Percentiles rank a stretch among this genome's conserved stretches.
These are phyloP conservation scores for Magnolia changhungtana DNA, from an alignment of 164 flowering plant species.

Conservation along the genomic window DNA sequence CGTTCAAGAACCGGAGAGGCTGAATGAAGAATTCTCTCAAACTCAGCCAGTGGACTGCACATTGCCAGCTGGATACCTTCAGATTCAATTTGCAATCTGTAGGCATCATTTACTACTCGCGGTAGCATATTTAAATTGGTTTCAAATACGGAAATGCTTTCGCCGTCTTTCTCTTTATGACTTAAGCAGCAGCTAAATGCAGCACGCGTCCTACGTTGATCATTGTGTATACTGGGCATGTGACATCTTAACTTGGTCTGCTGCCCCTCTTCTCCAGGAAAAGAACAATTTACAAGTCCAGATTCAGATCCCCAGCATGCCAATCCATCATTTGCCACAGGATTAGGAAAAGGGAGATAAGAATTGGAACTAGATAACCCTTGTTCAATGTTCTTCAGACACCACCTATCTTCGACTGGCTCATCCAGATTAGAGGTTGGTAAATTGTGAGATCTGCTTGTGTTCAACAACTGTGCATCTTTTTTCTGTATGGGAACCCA, in stretches of 20 bases:
- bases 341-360: neutral
- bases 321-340: neutral
- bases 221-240: constrained; percentile 5
- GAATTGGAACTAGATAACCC: constrained; percentile 5
- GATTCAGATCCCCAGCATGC: constrained; percentile 9
- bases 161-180: constrained; percentile 1
- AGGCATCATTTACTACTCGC: constrained; percentile 40
- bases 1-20: constrained; percentile 51
- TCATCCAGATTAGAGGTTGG: constrained; percentile 18
- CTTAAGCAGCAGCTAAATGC: constrained; percentile 9
- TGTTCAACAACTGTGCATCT: constrained; percentile 20
- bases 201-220: constrained; percentile 6
- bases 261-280: constrained; percentile 10
- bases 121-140: constrained; percentile 20
- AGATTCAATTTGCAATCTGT: constrained; percentile 39
- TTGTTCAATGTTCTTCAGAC: constrained; percentile 13
- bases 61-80: constrained; percentile 44
- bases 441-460: constrained; percentile 18
- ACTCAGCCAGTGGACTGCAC: constrained; percentile 57
- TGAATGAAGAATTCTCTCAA: constrained; percentile 55
- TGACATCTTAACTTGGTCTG: constrained; percentile 11
- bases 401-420: constrained; percentile 12
- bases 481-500: constrained; percentile 46
- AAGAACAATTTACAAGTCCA: constrained; percentile 7
- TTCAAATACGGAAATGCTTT: constrained; percentile 6